Evolutionary conservation across 495 filamentous ascomycete species (phyloP), one percentile per base, ranked within the genome.

Genomic region (Trichoderma gamsii): DNA sequence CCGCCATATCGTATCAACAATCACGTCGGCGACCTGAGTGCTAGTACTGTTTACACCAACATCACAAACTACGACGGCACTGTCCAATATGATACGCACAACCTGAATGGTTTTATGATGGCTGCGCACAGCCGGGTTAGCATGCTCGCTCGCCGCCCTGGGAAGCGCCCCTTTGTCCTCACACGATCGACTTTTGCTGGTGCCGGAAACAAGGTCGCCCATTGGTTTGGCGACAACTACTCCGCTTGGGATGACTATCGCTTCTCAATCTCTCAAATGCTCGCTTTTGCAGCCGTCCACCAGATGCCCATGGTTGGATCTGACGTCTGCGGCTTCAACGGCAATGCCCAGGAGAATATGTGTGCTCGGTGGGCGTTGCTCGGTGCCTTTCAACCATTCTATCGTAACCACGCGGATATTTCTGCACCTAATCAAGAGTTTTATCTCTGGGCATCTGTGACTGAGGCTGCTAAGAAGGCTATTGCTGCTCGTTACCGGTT

Each of bases 311-410:
- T 96, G 90, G 93, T 95, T 69, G 92, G 92, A 15, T 85, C 87
- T 8, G 91, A 93, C 69, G 89, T 90, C 11, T 95, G 92, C 73
- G 92, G 92, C 13, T 96, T 95, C 79, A 81, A 79, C 32, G 86
- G 85, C 38, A 92, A 95, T 71, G 79, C 83, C 0, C 87, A 89
- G 69, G 82, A 86, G 70, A 90, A 95, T 74, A 85, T 96, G 13
- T 96, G 92, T 74, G 85, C 85, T 66, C 85, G 92, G 9, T 96
- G 92, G 92, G 94, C 93, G 90, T 88, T 92, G 75, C 83, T 96
- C 1, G 84, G 81, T 1, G 91, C 92, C 25, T 95, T 96, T 81
- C 92, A 93, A 79, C 90, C 91, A 6, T 96, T 95, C 79, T 96
- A 93, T 76, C 85, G 91, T 4, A 94, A 94, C 76, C 92, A 96